These are phyloP conservation scores for Talaromyces rugulosus DNA, from an alignment of 2,329 filamentous ascomycete species.

Conservation along the genomic window DNA sequence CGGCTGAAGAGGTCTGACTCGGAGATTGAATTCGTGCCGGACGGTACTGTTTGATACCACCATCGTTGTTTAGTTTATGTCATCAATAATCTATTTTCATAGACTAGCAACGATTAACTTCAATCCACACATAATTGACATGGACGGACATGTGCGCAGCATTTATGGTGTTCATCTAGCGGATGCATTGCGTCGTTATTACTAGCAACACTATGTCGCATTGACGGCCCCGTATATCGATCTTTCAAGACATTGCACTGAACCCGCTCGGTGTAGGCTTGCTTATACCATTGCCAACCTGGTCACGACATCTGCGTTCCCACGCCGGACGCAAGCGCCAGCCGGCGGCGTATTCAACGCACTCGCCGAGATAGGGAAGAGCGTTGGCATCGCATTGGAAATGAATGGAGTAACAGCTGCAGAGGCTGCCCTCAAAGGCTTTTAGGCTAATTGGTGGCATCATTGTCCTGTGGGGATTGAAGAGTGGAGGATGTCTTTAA, in stretches of 20 bases:
- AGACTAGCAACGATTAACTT: not conserved
- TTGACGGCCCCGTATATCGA: slow-evolving; percentile 45
- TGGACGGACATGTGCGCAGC: not conserved
- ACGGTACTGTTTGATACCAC: not conserved
- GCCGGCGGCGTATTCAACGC: slow-evolving; percentile 61
- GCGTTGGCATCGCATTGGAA: slow-evolving; percentile 43
- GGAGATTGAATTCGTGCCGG: not conserved
- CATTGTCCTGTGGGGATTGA: not conserved
- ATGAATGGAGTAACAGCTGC: not conserved
- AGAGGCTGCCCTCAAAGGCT: not conserved
- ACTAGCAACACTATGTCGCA: slow-evolving; percentile 31
- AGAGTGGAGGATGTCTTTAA: not conserved
- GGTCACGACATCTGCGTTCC: slow-evolving; percentile 41
- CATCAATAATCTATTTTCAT: no score
- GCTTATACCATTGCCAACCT: not conserved
- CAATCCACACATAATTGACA: not conserved
- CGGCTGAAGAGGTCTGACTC: not conserved
- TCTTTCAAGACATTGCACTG: not conserved
- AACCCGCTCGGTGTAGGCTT: not conserved
- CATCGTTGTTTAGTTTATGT: not conserved
- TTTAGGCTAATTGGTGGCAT: not conserved
- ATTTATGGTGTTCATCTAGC: no score
- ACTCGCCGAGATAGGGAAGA: slow-evolving; percentile 51
- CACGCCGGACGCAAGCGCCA: slow-evolving; percentile 52
- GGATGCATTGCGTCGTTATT: slow-evolving; percentile 21